Conservation (phyloP, 1,284 basidiomycete genomes). For the Rhodotorula sp. region DNA sequence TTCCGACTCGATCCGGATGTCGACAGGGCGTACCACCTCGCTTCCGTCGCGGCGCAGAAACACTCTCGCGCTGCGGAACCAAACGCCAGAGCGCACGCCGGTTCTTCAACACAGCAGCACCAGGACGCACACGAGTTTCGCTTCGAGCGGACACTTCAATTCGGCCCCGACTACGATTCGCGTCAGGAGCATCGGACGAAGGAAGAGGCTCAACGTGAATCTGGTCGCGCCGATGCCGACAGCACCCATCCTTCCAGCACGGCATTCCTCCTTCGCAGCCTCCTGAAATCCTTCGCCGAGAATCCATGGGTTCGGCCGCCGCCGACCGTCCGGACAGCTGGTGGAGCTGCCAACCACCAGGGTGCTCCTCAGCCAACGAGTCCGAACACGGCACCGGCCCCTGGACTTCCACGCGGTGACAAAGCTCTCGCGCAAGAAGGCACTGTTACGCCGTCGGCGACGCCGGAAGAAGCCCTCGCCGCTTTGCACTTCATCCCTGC, state of each 20-base stretch:
- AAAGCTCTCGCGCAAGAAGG: too few species aligned
- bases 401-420: too few species aligned
- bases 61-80: constrained; percentile 14
- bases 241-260: constrained; percentile 33
- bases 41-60: constrained; percentile 9
- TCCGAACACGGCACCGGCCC: not conserved
- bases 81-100: not conserved
- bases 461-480: constrained; percentile 25
- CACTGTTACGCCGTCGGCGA: not conserved
- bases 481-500: constrained; percentile 29
- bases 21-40: constrained; percentile 40
- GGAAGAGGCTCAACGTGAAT: constrained; percentile 30
- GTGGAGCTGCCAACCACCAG: not conserved
- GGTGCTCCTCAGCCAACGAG: too few species aligned
- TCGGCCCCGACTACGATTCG: constrained; percentile 41
- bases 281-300: constrained; percentile 33
- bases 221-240: constrained; percentile 17
- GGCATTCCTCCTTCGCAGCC: constrained; percentile 23
- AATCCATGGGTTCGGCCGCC: constrained; percentile 36
- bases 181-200: constrained; percentile 30
- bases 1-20: constrained; percentile 44
- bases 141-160: constrained; percentile 43
- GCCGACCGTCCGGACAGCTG: not conserved
- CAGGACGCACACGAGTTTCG: constrained; percentile 30
- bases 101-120: not conserved